These are phyloP conservation scores for Fusarium incarnatum DNA, from an alignment of 2,329 filamentous ascomycete species.

Conservation along the genomic window DNA sequence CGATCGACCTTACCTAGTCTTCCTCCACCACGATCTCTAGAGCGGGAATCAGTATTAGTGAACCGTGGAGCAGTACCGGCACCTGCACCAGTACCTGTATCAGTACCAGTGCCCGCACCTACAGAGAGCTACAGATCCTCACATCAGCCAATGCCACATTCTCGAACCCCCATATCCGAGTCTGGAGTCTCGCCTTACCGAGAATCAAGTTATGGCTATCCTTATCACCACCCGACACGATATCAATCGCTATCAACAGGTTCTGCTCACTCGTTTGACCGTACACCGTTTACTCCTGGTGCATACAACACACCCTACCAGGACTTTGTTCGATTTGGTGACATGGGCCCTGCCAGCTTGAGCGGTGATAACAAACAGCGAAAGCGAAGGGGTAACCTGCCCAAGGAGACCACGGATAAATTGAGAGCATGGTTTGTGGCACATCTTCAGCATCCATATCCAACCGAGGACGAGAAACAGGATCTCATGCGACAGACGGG, in stretches of 20 bases:
- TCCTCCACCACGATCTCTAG: slow-evolving; percentile 53
- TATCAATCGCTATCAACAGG: slow-evolving; percentile 61
- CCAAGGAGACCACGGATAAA: slow-evolving; percentile 89
- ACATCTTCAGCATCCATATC: slow-evolving; percentile 86
- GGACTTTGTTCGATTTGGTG: slow-evolving; percentile 58
- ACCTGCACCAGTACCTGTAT: slow-evolving; percentile 43
- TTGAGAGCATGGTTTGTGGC: slow-evolving; percentile 82
- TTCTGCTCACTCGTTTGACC: slow-evolving; percentile 57
- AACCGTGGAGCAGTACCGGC: slow-evolving; percentile 50
- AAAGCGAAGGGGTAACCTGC: slow-evolving; percentile 83
- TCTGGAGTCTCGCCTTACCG: slow-evolving; percentile 49
- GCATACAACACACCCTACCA: slow-evolving; percentile 56
- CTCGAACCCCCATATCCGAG: slow-evolving; percentile 49
- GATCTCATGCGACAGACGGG: slow-evolving; percentile 81
- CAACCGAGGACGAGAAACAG: slow-evolving; percentile 88
- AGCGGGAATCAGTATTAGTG: slow-evolving; percentile 50
- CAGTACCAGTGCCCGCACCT: slow-evolving; percentile 48
- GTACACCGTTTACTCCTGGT: slow-evolving; percentile 57
- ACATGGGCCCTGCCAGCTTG: slow-evolving; percentile 54
- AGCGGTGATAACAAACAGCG: slow-evolving; percentile 63
- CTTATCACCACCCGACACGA: slow-evolving; percentile 58
- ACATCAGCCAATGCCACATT: slow-evolving; percentile 41
- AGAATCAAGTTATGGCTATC: slow-evolving; percentile 52
- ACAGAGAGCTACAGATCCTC: slow-evolving; percentile 54
- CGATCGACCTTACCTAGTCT: slow-evolving; percentile 57